Conservation (phyloP, 345 rosid genomes). For the Eucalyptus coolabah region DNA sequence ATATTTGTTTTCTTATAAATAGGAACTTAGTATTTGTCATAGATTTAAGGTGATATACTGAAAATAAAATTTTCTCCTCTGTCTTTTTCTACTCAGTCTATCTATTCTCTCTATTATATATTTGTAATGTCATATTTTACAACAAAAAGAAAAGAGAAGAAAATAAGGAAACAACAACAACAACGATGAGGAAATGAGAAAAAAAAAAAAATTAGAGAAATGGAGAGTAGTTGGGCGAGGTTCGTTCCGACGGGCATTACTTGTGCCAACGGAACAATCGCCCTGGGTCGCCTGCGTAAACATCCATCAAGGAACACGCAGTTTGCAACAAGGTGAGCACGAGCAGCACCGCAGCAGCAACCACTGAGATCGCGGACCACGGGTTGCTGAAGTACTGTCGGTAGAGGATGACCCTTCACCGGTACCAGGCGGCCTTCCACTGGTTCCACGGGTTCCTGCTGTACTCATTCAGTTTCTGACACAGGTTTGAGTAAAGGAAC, state of each 20-base stretch:
- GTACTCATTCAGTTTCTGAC: not conserved
- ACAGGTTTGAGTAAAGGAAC: not conserved
- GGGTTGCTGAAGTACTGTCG: not conserved
- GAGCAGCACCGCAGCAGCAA: not conserved
- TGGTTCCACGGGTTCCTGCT: not conserved
- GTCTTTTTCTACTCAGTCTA: fast-evolving
- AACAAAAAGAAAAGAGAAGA: no score
- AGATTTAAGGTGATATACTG: no score
- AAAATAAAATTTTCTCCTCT: no score
- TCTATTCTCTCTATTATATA: no score
- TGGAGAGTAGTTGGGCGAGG: not conserved
- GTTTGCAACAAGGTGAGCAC: not conserved
- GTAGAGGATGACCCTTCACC: not conserved
- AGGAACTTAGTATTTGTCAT: fast-evolving
- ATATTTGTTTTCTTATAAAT: no score
- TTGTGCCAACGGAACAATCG: not conserved
- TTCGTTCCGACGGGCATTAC: not conserved
- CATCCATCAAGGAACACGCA: not conserved
- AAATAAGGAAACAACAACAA: no score
- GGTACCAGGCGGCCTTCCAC: not conserved
- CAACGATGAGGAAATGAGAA: no score
- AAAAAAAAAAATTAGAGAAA: not conserved
- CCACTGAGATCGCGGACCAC: not conserved
- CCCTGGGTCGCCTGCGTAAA: not conserved
- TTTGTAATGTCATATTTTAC: no score